Conservation (phyloP, 306 rosid genomes). For the Psophocarpus tetragonolobus region DNA sequence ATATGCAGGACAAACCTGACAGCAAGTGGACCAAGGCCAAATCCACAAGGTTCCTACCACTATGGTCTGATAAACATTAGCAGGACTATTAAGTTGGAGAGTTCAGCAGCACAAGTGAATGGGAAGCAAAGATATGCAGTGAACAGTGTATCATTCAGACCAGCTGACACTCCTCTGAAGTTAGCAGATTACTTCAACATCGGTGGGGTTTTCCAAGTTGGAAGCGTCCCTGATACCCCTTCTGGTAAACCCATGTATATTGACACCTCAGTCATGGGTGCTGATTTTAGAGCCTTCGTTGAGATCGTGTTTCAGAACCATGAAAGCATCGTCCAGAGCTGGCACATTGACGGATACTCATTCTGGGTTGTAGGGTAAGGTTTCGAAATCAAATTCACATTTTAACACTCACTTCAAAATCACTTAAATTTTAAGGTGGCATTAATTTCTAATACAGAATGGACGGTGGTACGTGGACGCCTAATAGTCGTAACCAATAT, state of each 20-base stretch:
- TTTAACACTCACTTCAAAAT: not conserved
- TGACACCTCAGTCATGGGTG: constrained; percentile 87
- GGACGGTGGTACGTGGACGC: constrained; percentile 86
- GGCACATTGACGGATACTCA: constrained; percentile 84
- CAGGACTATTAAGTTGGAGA: constrained; percentile 63
- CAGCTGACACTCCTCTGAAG: constrained; percentile 82
- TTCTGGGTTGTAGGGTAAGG: constrained; percentile 98
- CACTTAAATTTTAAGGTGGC: not conserved
- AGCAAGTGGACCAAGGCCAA: constrained; percentile 98
- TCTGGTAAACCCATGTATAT: constrained; percentile 57
- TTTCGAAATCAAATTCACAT: not conserved
- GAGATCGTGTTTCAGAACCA: constrained; percentile 83
- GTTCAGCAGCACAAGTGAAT: constrained; percentile 72
- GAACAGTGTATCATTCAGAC: constrained; percentile 71
- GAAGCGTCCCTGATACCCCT: constrained; percentile 75
- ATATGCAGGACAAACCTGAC: constrained; percentile 78
- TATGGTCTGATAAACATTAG: constrained; percentile 72
- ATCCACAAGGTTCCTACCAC: constrained; percentile 96
- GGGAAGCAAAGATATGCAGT: constrained; percentile 83
- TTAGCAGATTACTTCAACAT: constrained; percentile 88
- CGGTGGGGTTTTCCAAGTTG: constrained; percentile 65
- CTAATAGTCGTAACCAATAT: constrained; percentile 66
- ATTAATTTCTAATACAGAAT: constrained; percentile 53
- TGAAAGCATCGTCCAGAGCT: constrained; percentile 73
- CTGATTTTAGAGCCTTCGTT: constrained; percentile 73